phyloP scores from a whole-genome alignment of 768 basidiomycete species.

The Termitomyces sp. region DNA sequence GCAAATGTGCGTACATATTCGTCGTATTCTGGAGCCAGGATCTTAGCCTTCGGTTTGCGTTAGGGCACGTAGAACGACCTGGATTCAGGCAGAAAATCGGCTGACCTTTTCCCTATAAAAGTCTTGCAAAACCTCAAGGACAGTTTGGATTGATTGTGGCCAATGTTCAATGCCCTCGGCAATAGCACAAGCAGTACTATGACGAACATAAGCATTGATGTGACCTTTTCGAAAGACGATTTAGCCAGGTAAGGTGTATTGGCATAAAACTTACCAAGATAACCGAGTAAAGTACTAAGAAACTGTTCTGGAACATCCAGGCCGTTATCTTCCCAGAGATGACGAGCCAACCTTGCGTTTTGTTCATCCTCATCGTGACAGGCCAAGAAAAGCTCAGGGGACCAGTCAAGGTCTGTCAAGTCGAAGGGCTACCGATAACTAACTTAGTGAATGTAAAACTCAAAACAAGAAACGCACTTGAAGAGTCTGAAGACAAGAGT shows the following conservation, averaged over 20 bases:
- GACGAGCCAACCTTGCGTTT: constrained; percentile 74
- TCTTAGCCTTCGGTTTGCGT: constrained; percentile 55
- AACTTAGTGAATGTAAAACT: background rate
- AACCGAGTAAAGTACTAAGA: constrained; percentile 52
- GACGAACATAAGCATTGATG: constrained; percentile 74
- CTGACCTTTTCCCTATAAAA: constrained; percentile 82
- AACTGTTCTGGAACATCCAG: constrained; percentile 75
- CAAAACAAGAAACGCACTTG: constrained; percentile 47
- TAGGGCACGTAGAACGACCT: background rate
- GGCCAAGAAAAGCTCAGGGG: constrained; percentile 81
- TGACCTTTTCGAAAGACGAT: constrained; percentile 47
- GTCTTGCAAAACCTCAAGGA: constrained; percentile 52
- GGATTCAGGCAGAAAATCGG: background rate
- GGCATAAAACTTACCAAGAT: constrained; percentile 51
- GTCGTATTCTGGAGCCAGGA: constrained; percentile 89
- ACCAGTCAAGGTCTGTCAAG: constrained; percentile 92
- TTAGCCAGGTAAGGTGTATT: background rate
- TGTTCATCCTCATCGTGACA: constrained; percentile 85
- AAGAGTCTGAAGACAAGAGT: constrained; percentile 84
- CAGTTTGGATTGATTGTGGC: constrained; percentile 48
- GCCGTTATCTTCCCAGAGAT: constrained; percentile 95
- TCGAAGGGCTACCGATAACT: constrained; percentile 69
- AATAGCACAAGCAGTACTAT: constrained; percentile 64
- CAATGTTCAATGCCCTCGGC: constrained; percentile 72
- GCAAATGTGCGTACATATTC: constrained; percentile 61